Evolutionary conservation across 2,329 filamentous ascomycete genomes (phyloP).

Genomic region (Coniella lustricola): DNA sequence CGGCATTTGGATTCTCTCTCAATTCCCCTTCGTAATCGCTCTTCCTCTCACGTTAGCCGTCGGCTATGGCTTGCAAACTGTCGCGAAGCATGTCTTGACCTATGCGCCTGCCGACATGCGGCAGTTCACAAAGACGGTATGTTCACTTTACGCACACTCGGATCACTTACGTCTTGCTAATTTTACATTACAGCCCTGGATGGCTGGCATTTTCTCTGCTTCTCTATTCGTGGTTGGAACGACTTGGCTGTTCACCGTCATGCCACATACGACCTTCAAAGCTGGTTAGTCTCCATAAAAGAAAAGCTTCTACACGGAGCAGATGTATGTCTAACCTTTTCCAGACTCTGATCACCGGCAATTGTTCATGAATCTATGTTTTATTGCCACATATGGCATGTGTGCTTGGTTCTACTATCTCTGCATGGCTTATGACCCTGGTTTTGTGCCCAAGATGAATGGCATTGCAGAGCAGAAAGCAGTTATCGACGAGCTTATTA

Average conservation of each 20-base stretch:
- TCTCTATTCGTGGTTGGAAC: slow-evolving; percentile 75
- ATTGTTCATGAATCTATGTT: slow-evolving; percentile 72
- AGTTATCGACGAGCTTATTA: slow-evolving; percentile 79
- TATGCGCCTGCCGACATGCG: slow-evolving; percentile 86
- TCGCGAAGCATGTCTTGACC: slow-evolving; percentile 68
- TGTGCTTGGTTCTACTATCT: slow-evolving; percentile 81
- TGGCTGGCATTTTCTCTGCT: slow-evolving; percentile 87
- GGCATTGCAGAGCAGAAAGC: slow-evolving; percentile 86
- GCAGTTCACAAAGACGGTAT: slow-evolving; percentile 78
- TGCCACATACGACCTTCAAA: slow-evolving; percentile 41
- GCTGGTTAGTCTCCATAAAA: slow-evolving; percentile 43
- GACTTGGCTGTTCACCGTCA: slow-evolving; percentile 66
- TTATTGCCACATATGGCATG: slow-evolving; percentile 55
- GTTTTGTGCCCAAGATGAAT: slow-evolving; percentile 83
- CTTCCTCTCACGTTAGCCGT: slow-evolving; percentile 63
- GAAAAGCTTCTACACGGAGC: neutral
- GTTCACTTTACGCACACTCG: slow-evolving; percentile 23
- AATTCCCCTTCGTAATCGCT: slow-evolving; percentile 66
- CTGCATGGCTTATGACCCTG: slow-evolving; percentile 83
- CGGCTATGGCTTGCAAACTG: slow-evolving; percentile 67
- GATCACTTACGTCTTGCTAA: slow-evolving; percentile 19
- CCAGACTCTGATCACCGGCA: slow-evolving; percentile 57
- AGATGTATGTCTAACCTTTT: slow-evolving; percentile 6
- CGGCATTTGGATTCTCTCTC: slow-evolving; percentile 64
- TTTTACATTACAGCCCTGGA: slow-evolving; percentile 61